Base-by-base conservation (phyloP, 2,329 filamentous ascomycete species). In the Didymella keratinophila region DNA sequence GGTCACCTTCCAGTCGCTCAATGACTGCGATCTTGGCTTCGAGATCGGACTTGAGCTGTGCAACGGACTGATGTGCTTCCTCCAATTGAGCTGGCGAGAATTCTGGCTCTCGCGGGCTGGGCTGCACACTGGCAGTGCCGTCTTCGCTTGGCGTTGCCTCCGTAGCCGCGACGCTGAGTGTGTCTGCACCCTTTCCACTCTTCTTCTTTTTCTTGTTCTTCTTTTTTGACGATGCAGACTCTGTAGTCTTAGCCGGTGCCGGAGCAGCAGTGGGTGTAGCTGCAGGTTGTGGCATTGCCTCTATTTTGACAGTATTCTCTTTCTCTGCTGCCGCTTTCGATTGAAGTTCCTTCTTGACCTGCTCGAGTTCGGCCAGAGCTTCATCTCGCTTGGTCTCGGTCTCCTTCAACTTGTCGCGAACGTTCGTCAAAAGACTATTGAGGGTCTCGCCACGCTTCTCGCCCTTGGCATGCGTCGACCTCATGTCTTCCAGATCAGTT, bases 171-270 rank as follows among this genome's bases (percentile, higher is more conserved):
- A 54, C 50, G n/a, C 39, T 23, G 9, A 58, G 45, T 3, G 65
- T 76, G 9, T 70, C 69, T 6, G 58, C 46, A 23, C 55, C 65
- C 63, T 85, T 86, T 30, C 83, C 85, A 18, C 86, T 87, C 81
- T 93, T 94, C 78, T 89, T 90, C 84, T 96, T 97, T 74, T 91
- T 81, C 65, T 81, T 81, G 64, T 93, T 96, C 76, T 91, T 96
- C 76, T 92, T 96, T 79, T 93, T 94, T 58, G 79, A 79, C 11
- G 80, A 76, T 14, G 71, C 76, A 14, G 78, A 72, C 3, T 74
- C 71, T 16, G 66, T 68, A 11, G 68, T 49, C 28, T 68, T 66
- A 18, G 68, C 58, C 25, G 63, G 56, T 7, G 59, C 44, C 12
- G 51, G 28, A 7, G 32, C 14, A 3, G 54, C 41, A n/a, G 68